Base-by-base conservation (phyloP, 2,329 filamentous ascomycete species). In the Celoporthe dispersa region DNA sequence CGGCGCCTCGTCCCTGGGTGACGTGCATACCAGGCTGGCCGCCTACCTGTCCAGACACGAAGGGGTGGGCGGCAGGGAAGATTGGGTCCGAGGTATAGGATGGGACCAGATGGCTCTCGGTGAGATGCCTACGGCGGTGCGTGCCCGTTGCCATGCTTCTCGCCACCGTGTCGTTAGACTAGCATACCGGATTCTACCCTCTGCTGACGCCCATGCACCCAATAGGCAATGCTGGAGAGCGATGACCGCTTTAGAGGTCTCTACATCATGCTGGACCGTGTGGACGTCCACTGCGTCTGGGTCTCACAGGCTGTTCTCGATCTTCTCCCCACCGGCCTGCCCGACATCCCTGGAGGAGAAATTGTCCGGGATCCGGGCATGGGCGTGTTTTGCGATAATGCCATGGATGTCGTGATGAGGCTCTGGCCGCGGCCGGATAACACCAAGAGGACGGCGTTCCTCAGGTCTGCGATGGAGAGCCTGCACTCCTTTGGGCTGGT, bases 301-400 rank as follows among this genome's bases (percentile, higher is more conserved):
- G 89, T 92, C 2, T 92, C 90, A 0, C 81, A 87, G 35, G 84
- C 89, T 25, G 87, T 92, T 1, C 82, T 92, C 2, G 80, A 85
- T 63, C 82, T 92, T 1, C 84, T 93, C 7, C 86, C 89, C 0
- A 74, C 80, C 1, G 81, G 85, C 11, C 73, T 86, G 35, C 81
- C 84, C 1, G 84, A 86, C 68, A 77, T 90, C 1, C 88, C 89
- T 1, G 90, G 90, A 14, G 91, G 91, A 1, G 88, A 91, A 70
- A 85, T 92, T 14, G 78, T 90, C 19, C 83, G 85, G 39, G 80
- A 87, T 3, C 64, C 90, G 0, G 88, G 88, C 0, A 83, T 85
- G 75, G 90, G 91, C 57, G 90, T 92, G 12, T 92, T 92, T 74
- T 93, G 91, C 76, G 90, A 93, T 78, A 92, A 92, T 75, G 90